phyloP scores from a whole-genome alignment of 2,329 filamentous ascomycete species.

The Thermothelomyces thermophilus region DNA sequence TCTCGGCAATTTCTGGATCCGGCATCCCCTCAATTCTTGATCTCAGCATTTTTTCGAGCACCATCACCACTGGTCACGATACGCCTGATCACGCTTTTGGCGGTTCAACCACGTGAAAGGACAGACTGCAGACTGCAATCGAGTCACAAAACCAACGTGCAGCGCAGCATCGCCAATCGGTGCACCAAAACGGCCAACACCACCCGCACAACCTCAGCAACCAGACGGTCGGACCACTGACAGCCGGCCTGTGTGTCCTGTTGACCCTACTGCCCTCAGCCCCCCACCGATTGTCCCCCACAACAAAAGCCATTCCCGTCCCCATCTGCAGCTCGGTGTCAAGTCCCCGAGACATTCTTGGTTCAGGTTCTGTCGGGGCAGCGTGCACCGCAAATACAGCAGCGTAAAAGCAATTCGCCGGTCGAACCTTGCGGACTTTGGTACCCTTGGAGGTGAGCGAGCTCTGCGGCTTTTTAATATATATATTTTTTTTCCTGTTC shows the following conservation, averaged over 20 bases:
- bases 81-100: neutral
- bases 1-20: conserved; percentile 6
- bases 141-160: conserved; percentile 24
- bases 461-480: neutral
- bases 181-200: conserved; percentile 5
- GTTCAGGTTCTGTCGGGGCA: neutral
- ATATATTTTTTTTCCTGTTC: neutral
- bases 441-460: neutral
- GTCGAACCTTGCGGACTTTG: neutral
- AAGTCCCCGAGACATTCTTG: conserved; percentile 3
- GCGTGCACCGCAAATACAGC: too few relatives aligned
- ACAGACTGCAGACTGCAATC: conserved; percentile 24
- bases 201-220: too few relatives aligned
- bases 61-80: neutral
- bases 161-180: conserved; percentile 16
- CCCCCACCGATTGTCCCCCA: conserved; percentile 7
- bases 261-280: conserved; percentile 10
- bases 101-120: conserved; percentile 20
- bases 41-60: neutral
- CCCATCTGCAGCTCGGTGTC: neutral
- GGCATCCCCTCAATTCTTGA: neutral
- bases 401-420: neutral
- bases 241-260: conserved; percentile 6
- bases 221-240: conserved; percentile 4
- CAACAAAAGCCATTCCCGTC: conserved; percentile 8